These are phyloP conservation scores for Taxillus chinensis DNA, from an alignment of 164 flowering plant genomes.

Conservation along the genomic window DNA sequence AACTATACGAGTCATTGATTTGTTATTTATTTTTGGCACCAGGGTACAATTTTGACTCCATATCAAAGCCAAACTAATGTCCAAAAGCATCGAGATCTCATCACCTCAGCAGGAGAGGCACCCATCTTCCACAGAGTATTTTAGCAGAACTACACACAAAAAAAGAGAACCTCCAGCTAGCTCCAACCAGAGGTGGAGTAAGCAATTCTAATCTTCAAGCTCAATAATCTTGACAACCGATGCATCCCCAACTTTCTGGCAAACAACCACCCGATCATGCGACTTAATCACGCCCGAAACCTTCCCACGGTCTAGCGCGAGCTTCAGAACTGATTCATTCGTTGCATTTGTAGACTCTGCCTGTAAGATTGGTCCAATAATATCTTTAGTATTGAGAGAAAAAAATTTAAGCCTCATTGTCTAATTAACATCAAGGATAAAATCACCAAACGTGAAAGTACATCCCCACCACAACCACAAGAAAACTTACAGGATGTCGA, in stretches of 20 bases:
- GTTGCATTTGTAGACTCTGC: slow-evolving; percentile 78
- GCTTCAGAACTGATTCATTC: slow-evolving; percentile 83
- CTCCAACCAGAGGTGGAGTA: background rate
- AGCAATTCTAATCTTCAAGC: slow-evolving; percentile 52
- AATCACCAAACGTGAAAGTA: too few species aligned
- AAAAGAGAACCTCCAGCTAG: background rate
- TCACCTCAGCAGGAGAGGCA: background rate
- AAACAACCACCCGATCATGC: slow-evolving; percentile 85
- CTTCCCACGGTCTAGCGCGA: slow-evolving; percentile 84
- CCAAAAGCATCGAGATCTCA: too few species aligned
- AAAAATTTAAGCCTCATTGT: too few species aligned
- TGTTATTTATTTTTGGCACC: too few species aligned
- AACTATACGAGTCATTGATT: too few species aligned
- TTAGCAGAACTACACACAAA: background rate
- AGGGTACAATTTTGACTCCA: too few species aligned
- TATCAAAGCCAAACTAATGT: too few species aligned
- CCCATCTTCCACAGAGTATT: background rate
- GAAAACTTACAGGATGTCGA: slow-evolving; percentile 67
- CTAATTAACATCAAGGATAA: too few species aligned
- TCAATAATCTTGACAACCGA: slow-evolving; percentile 88
- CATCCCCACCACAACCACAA: background rate
- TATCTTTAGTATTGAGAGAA: too few species aligned
- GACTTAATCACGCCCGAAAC: slow-evolving; percentile 67
- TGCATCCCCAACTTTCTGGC: slow-evolving; percentile 94
- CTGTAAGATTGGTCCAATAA: slow-evolving; percentile 22